Evolutionary conservation across 2,329 filamentous ascomycete genomes (phyloP), one percentile per base, ranked within the genome.

Genomic region (Calonectria honghensis): DNA sequence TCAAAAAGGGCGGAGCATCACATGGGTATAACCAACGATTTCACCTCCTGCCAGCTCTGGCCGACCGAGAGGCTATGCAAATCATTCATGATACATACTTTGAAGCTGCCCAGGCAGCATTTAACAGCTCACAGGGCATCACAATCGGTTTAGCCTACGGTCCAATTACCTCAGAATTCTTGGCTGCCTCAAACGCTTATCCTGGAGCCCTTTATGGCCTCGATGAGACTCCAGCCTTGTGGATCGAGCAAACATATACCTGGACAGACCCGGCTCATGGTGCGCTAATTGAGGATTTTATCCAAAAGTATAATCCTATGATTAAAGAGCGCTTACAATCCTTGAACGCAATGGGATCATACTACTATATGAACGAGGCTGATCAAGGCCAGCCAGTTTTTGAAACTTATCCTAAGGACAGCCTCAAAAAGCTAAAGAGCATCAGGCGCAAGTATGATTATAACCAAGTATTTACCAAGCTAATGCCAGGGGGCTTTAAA

Each of bases 401-500:
- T 13, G 54, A 59, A 9, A n/a, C 7, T 18, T 59, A 59, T 18
- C 54, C 54, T 11, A 18, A 31, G 13, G 54, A 18, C 24, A 59
- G 35, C 20, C 18, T 59, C 20, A n/a, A 20, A 3, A 20, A n/a
- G 2, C 32, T 59, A 11, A n/a, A 59, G 54, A 13, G 35, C 35
- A 59, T 59, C 18, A 20, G 54, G 14, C 0, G n/a, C 31, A 59
- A 59, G 31, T 59, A 59, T 24, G 54, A 59, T 59, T 31, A 31
- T 24, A 20, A 16, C 13, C 18, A 32, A 11, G 32, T 37, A 2
- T n/a, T 59, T n/a, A 59, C 54, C 18, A 32, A 59, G 13, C 32
- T 59, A 10, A 59, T 59, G 54, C 32, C 54, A 37, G 54, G 54
- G 1, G 54, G 54, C 6, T 59, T 59, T 31, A 59, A 59, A 59